Evolutionary conservation across 768 basidiomycete species (phyloP).

Genomic region (Aureoboletus auriporus): DNA sequence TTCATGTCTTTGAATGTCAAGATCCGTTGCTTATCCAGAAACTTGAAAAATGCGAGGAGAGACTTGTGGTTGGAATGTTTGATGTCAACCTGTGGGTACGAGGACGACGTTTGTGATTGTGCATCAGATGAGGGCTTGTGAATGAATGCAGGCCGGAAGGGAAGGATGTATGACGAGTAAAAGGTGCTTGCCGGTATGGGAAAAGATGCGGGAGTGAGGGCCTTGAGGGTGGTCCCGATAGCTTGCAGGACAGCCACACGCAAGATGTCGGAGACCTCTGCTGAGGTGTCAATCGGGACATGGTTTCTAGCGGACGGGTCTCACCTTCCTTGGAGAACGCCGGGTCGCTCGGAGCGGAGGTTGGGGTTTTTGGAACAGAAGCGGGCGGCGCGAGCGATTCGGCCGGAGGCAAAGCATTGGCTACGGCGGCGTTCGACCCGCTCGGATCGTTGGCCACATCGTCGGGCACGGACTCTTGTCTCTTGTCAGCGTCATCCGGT

Average conservation of each 20-base stretch:
- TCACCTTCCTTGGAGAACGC: constrained; percentile 29
- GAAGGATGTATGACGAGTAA: constrained; percentile 74
- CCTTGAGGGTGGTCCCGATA: constrained; percentile 46
- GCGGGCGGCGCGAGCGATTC: constrained; percentile 1
- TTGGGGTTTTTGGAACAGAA: constrained; percentile 1
- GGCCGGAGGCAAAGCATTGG: constrained; percentile 5
- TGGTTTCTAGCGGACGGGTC: background rate
- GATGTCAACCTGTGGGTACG: constrained; percentile 55
- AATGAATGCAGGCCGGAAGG: constrained; percentile 67
- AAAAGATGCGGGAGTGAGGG: constrained; percentile 51
- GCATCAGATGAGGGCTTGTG: constrained; percentile 10
- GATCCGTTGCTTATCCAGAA: constrained; percentile 68
- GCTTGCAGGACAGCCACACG: constrained; percentile 63
- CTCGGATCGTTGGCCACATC: constrained; percentile 6
- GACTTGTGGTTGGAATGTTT: constrained; percentile 81
- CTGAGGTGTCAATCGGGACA: background rate
- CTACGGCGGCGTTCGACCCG: constrained; percentile 24
- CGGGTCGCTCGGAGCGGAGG: constrained; percentile 9
- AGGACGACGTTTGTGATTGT: constrained; percentile 22
- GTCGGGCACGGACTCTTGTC: constrained; percentile 8
- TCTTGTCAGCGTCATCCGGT: constrained; percentile 1
- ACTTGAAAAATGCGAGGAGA: constrained; percentile 74
- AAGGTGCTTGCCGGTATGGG: constrained; percentile 75
- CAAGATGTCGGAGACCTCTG: constrained; percentile 41
- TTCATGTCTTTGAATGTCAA: constrained; percentile 63